Percentiles rank a stretch among this genome's conserved stretches.
Conservation (phyloP, 208 protist genomes). For the Acanthamoeba pearcei region DNA sequence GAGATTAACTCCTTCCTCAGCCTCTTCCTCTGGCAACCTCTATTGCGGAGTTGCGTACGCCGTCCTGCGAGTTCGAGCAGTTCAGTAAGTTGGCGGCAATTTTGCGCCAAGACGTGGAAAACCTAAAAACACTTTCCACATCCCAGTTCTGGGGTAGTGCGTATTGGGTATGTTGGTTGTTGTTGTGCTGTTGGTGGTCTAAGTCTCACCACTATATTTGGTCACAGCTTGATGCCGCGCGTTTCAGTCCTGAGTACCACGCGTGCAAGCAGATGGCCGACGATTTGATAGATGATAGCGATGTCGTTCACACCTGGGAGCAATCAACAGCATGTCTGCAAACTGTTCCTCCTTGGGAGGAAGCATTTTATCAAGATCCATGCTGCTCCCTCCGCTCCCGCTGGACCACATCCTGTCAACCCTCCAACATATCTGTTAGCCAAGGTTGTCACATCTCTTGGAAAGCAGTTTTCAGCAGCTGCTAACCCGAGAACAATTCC, state of each 20-base stretch:
- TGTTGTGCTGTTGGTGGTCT: too few relatives aligned
- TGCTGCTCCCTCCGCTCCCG: neutral
- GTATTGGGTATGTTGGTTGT: neutral
- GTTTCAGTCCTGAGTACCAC: neutral
- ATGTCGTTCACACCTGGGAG: neutral
- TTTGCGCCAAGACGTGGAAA: too few relatives aligned
- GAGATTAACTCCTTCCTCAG: too few relatives aligned
- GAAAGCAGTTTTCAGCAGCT: neutral
- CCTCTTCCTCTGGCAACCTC: too few relatives aligned
- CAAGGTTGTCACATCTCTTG: neutral
- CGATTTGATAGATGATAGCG: neutral
- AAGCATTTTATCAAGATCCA: neutral
- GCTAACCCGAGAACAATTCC: too few relatives aligned
- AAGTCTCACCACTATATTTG: too few relatives aligned
- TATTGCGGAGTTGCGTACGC: too few relatives aligned
- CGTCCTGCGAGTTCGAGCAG: too few relatives aligned
- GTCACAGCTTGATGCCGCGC: neutral
- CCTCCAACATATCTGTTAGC: neutral
- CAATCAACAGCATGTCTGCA: neutral
- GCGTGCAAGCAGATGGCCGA: neutral
- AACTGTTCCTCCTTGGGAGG: neutral
- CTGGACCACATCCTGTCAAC: neutral
- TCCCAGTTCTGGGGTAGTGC: neutral
- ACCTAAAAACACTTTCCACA: too few relatives aligned
- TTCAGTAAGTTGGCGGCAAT: too few relatives aligned